A percentile compares a stretch with the other conserved stretches of the same genome.
Conservation (phyloP, 768 basidiomycete genomes). For the Lactarius indigo region DNA sequence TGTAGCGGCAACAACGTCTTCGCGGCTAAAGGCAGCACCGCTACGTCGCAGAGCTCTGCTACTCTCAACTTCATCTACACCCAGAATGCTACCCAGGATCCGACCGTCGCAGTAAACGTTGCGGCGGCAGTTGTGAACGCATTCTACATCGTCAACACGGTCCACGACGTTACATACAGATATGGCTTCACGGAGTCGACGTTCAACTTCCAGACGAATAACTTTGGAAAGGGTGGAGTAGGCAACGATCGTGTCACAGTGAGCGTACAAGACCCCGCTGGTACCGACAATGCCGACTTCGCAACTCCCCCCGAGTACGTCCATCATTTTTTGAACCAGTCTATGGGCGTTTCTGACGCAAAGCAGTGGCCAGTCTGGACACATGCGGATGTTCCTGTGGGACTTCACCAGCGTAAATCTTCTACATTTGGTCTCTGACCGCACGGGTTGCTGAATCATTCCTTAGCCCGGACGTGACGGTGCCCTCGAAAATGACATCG, state of each 20-base stretch:
- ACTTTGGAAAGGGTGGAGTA: constrained; percentile 49
- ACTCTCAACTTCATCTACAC: constrained; percentile 43
- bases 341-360: not conserved
- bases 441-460: no score
- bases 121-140: constrained; percentile 53
- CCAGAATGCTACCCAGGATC: constrained; percentile 36
- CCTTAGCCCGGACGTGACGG: no score
- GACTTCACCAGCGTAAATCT: no score
- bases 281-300: constrained; percentile 44
- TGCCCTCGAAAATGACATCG: no score
- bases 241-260: constrained; percentile 49
- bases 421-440: no score
- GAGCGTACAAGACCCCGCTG: no score
- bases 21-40: no score
- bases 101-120: constrained; percentile 43
- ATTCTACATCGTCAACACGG: constrained; percentile 59
- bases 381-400: no score
- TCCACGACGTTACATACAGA: no score
- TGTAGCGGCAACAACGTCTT: no score
- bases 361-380: no score
- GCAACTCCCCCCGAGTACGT: constrained; percentile 44
- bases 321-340: not conserved
- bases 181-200: constrained; percentile 59
- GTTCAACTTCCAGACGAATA: constrained; percentile 60
- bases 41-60: no score